Conservation (phyloP, 1,139 yeast species). For the Meyerozyma carpophila region DNA sequence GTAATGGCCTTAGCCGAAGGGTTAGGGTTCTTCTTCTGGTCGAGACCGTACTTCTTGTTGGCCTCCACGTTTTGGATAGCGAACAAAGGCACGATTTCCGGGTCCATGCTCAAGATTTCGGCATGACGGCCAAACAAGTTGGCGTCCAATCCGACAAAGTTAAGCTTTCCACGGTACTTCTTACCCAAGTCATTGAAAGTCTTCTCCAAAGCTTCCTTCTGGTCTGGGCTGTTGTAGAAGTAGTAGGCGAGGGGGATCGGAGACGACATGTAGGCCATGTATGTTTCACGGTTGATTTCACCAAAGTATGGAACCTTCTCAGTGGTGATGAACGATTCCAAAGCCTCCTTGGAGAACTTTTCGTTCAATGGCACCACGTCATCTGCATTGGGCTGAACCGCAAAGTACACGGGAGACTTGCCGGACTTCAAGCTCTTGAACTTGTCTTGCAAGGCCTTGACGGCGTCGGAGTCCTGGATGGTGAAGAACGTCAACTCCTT, state of each 20-base stretch:
- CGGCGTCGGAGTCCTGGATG: conserved; percentile 39
- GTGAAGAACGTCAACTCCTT: conserved; percentile 57
- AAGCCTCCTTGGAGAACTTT: conserved; percentile 21
- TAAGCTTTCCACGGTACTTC: conserved; percentile 71
- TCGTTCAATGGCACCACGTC: conserved; percentile 1
- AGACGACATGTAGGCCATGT: conserved; percentile 66
- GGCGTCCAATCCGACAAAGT: conserved; percentile 88
- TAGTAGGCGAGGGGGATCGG: conserved; percentile 81
- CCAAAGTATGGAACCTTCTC: conserved; percentile 88
- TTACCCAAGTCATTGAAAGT: conserved; percentile 62
- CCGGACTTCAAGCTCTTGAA: neutral
- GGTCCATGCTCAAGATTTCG: conserved; percentile 74
- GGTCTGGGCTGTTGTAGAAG: conserved; percentile 69
- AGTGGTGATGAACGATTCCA: conserved; percentile 53
- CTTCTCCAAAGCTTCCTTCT: conserved; percentile 52
- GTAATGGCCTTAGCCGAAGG: conserved; percentile 41
- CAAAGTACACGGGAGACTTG: neutral
- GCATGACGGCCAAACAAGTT: conserved; percentile 82
- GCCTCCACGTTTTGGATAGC: conserved; percentile 70
- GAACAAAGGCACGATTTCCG: conserved; percentile 81
- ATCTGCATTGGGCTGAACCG: neutral
- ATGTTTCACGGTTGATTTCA: conserved; percentile 81
- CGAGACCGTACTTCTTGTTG: conserved; percentile 74
- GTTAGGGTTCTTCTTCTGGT: conserved; percentile 36
- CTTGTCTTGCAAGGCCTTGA: conserved; percentile 6